Evolutionary conservation across 306 rosid species (phyloP).

Genomic region (Ormosia emarginata): DNA sequence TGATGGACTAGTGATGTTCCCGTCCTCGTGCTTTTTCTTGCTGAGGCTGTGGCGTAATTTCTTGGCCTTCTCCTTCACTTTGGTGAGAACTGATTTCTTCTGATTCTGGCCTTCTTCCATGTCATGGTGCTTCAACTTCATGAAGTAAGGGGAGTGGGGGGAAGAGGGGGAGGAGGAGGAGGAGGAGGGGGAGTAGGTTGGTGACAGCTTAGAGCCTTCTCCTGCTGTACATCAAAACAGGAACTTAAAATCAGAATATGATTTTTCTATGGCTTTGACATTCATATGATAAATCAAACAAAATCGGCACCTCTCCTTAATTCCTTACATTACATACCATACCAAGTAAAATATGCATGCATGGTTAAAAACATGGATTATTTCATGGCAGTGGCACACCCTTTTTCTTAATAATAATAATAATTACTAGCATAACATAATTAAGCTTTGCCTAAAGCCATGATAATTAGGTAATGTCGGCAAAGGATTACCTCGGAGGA

Average conservation of each 20-base stretch:
- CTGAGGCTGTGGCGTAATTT: slow-evolving; percentile 70
- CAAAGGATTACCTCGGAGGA: slow-evolving; percentile 58
- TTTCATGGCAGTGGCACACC: neutral
- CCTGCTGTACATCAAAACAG: slow-evolving; percentile 27
- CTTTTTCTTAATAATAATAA: neutral
- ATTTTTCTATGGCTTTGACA: neutral
- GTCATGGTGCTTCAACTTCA: slow-evolving; percentile 43
- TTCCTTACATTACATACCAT: neutral
- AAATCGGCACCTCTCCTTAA: neutral
- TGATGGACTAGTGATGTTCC: slow-evolving; percentile 35
- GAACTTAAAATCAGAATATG: neutral
- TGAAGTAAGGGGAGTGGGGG: slow-evolving; percentile 21
- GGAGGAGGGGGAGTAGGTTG: slow-evolving; percentile 1
- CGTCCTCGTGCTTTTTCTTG: slow-evolving; percentile 66
- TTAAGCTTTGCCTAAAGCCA: neutral
- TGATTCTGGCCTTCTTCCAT: slow-evolving; percentile 61
- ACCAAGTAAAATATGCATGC: neutral
- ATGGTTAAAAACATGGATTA: neutral
- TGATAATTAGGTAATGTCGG: neutral
- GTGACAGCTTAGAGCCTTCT: slow-evolving; percentile 38
- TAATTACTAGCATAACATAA: neutral
- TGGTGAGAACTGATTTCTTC: slow-evolving; percentile 84
- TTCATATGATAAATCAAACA: neutral
- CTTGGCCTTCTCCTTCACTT: slow-evolving; percentile 90
- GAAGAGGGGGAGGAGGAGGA: slow-evolving; percentile 1